Conservation (phyloP, 805 yeast genomes). For the Starmerella gropengiesseri region DNA sequence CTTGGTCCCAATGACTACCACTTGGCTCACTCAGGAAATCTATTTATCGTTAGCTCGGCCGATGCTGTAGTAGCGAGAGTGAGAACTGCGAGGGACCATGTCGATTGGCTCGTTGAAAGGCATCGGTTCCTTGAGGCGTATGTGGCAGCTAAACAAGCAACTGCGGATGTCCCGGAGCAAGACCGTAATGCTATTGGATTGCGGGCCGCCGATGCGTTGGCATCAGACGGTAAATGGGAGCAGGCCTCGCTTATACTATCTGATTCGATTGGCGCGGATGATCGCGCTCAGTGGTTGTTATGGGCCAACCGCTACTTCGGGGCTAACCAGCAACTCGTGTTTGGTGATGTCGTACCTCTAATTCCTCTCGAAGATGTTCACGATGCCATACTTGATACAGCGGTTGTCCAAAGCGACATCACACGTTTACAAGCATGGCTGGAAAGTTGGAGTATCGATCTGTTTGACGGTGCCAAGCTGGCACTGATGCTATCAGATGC, state of each 20-base stretch:
- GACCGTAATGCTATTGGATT: conserved; percentile 38
- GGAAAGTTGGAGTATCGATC: conserved; percentile 44
- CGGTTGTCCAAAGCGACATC: conserved; percentile 32
- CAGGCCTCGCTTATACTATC: conserved; percentile 9
- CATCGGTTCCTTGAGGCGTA: conserved; percentile 59
- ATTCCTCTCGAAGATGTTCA: conserved; percentile 30
- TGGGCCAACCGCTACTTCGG: conserved; percentile 48
- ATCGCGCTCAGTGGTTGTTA: conserved; percentile 46
- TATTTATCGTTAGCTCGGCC: conserved; percentile 64
- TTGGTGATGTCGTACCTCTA: conserved; percentile 50
- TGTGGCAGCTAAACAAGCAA: conserved; percentile 7
- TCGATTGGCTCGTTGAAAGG: conserved; percentile 57
- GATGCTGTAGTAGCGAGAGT: conserved; percentile 73
- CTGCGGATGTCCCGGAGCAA: neutral
- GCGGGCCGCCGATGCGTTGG: conserved; percentile 35
- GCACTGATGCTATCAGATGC: conserved; percentile 36
- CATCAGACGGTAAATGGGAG: conserved; percentile 2
- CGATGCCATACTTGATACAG: conserved; percentile 39
- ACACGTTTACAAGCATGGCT: conserved; percentile 37
- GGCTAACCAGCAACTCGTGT: conserved; percentile 35
- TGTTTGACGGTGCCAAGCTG: conserved; percentile 41
- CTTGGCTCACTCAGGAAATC: conserved; percentile 30
- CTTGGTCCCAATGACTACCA: conserved; percentile 70
- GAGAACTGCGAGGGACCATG: conserved; percentile 55
- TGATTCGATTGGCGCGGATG: conserved; percentile 2